phyloP scores from a whole-genome alignment of 495 filamentous ascomycete species.

The Hypoxylon trugodes region DNA sequence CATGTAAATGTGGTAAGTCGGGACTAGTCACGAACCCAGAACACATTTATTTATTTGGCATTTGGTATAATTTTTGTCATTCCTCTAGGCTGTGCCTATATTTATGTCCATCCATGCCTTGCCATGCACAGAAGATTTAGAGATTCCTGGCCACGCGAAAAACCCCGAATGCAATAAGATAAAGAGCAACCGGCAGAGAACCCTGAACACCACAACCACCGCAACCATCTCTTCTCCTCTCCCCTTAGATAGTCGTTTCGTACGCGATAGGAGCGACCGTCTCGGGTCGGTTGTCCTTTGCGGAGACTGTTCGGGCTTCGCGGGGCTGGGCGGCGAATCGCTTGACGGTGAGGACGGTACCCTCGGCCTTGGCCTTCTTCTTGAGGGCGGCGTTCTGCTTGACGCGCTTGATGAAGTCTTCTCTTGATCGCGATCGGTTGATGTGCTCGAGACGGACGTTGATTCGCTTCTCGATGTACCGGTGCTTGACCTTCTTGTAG shows the following conservation, averaged over 20 bases:
- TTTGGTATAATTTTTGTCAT: constrained; percentile 47
- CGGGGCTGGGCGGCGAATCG: constrained; percentile 83
- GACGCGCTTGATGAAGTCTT: constrained; percentile 94
- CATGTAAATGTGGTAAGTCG: neutral
- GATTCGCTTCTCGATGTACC: constrained; percentile 99
- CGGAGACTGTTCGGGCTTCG: constrained; percentile 76
- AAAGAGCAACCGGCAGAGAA: constrained; percentile 44
- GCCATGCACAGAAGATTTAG: constrained; percentile 44
- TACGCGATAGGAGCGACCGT: constrained; percentile 91
- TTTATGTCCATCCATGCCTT: constrained; percentile 43
- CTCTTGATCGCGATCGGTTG: constrained; percentile 87
- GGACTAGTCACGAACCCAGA: constrained; percentile 9
- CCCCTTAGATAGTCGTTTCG: constrained; percentile 94
- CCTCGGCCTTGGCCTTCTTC: constrained; percentile 89
- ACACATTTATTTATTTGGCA: constrained; percentile 20
- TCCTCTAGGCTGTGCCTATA: constrained; percentile 42
- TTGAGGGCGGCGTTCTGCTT: constrained; percentile 93
- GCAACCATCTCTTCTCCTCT: constrained; percentile 26
- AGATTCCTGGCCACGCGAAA: constrained; percentile 43
- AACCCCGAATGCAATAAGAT: constrained; percentile 46
- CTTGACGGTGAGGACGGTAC: constrained; percentile 88
- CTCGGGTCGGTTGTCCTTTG: constrained; percentile 83
- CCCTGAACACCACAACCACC: constrained; percentile 37
- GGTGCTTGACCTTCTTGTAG: constrained; percentile 97
- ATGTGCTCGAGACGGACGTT: constrained; percentile 99